These are phyloP conservation scores for Fusarium luffae DNA, from an alignment of 2,329 filamentous ascomycete species.

Conservation along the genomic window DNA sequence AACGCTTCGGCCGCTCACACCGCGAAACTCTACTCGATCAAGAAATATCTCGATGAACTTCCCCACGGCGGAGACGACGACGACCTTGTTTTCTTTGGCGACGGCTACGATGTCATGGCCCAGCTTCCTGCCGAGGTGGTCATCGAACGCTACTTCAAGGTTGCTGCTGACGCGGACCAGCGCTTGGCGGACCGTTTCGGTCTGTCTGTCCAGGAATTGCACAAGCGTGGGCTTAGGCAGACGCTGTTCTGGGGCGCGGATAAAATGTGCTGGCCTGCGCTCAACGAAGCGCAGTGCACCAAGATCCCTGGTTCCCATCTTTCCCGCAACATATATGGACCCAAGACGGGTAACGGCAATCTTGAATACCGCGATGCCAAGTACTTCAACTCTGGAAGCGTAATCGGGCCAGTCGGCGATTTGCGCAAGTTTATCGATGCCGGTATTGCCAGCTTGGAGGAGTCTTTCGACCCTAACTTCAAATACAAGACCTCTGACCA, in stretches of 20 bases:
- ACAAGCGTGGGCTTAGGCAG: constrained; percentile 49
- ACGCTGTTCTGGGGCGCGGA: constrained; percentile 59
- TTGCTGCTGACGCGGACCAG: constrained; percentile 63
- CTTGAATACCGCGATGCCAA: constrained; percentile 51
- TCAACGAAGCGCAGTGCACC: constrained; percentile 53
- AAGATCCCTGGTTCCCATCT: constrained; percentile 53
- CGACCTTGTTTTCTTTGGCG: constrained; percentile 72
- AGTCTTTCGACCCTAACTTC: constrained; percentile 49
- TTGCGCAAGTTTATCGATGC: constrained; percentile 44
- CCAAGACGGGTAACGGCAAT: constrained; percentile 50
- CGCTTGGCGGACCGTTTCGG: constrained; percentile 63
- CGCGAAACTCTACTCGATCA: constrained; percentile 45
- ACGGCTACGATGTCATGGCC: constrained; percentile 72
- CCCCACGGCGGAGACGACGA: constrained; percentile 53
- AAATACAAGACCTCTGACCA: constrained; percentile 45
- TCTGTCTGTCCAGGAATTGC: constrained; percentile 47
- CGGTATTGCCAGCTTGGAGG: constrained; percentile 47
- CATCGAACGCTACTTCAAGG: constrained; percentile 69
- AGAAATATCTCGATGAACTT: constrained; percentile 55
- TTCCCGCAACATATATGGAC: constrained; percentile 54
- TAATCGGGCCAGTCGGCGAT: constrained; percentile 54
- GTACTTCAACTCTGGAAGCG: constrained; percentile 60
- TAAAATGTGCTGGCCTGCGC: constrained; percentile 49
- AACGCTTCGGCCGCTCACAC: constrained; percentile 28
- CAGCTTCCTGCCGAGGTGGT: constrained; percentile 73